Percentiles rank a stretch among this genome's conserved stretches.
These are phyloP conservation scores for Trametes maxima DNA, from an alignment of 768 basidiomycete genomes.

Conservation along the genomic window DNA sequence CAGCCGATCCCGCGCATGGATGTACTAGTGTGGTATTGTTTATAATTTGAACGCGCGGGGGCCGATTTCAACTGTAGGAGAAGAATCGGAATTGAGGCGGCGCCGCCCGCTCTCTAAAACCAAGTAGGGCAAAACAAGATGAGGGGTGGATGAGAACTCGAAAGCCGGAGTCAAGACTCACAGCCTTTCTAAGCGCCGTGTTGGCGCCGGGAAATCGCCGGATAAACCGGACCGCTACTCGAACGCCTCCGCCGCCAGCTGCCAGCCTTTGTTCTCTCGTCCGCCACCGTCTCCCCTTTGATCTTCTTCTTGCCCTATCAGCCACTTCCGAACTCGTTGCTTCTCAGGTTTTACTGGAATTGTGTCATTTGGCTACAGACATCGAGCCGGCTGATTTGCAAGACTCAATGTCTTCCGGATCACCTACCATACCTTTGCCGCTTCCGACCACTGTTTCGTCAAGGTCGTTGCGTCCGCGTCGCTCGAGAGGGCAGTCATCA, in stretches of 20 bases:
- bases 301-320: neutral
- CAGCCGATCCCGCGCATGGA: no score
- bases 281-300: neutral
- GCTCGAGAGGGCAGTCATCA: neutral
- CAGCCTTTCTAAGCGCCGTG: no score
- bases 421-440: neutral
- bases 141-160: neutral
- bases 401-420: slow-evolving; percentile 2
- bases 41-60: no score
- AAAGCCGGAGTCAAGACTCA: neutral
- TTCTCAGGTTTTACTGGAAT: neutral
- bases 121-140: neutral
- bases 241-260: no score
- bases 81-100: no score
- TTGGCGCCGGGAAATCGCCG: no score
- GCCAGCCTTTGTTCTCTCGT: no score
- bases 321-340: no score
- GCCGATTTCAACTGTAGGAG: no score
- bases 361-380: neutral
- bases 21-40: no score
- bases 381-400: neutral
- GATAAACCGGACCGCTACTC: no score
- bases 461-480: slow-evolving; percentile 15
- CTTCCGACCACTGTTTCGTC: slow-evolving; percentile 5
- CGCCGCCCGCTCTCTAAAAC: no score